These are phyloP conservation scores for Trichosporon ovoides DNA, from an alignment of 1,284 basidiomycete genomes.

Conservation along the genomic window DNA sequence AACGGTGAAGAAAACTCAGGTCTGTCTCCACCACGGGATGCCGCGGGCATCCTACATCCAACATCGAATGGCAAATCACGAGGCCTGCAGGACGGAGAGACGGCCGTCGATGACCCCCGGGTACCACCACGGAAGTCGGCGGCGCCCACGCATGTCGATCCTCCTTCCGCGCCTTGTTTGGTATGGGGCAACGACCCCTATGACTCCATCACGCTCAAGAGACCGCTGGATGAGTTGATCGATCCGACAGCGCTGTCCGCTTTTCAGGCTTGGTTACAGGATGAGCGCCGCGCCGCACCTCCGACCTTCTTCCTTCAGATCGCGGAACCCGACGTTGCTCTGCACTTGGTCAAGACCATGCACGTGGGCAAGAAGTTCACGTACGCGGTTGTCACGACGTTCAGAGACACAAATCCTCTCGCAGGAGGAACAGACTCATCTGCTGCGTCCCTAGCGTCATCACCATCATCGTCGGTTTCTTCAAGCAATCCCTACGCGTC, in stretches of 20 bases:
- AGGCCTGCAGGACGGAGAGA: not conserved
- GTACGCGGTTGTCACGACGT: not conserved
- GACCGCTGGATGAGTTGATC: slow-evolving; percentile 24
- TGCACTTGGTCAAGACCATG: slow-evolving; percentile 13
- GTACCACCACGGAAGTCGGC: not conserved
- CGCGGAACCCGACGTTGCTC: too few relatives aligned
- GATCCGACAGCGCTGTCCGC: slow-evolving; percentile 15
- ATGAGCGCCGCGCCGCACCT: not conserved
- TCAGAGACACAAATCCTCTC: not conserved
- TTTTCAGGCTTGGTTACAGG: slow-evolving; percentile 32
- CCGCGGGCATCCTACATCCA: too few relatives aligned
- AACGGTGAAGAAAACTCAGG: not conserved
- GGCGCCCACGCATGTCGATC: too few relatives aligned
- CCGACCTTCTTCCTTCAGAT: slow-evolving; percentile 6
- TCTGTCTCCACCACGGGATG: not conserved
- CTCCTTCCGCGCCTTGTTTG: slow-evolving; percentile 5
- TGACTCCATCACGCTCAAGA: slow-evolving; percentile 22
- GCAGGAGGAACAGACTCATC: too few relatives aligned
- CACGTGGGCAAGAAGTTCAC: not conserved
- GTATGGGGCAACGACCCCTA: slow-evolving; percentile 33
- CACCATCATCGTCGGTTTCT: too few relatives aligned
- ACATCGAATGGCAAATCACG: not conserved
- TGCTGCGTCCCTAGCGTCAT: too few relatives aligned
- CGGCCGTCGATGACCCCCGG: not conserved
- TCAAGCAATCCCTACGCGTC: too few relatives aligned